Evolutionary conservation across 2,329 filamentous ascomycete genomes (phyloP), one percentile per base, ranked within the genome.

Genomic region (Monosporascus sp.): DNA sequence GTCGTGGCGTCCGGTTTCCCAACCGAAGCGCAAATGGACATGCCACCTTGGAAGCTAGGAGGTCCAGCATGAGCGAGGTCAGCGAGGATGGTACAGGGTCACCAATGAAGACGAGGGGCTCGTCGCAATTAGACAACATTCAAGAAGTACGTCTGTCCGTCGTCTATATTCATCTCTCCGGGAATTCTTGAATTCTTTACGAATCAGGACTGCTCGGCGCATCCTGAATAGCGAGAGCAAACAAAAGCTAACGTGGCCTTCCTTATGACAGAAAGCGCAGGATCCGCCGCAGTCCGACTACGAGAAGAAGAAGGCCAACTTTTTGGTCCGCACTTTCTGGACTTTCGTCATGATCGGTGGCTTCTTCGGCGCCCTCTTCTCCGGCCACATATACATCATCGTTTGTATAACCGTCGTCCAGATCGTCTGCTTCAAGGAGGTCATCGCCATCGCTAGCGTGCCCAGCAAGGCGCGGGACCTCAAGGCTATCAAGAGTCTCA

Each of bases 261-360:
- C 11, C 37, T 43, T 20, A 31, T 44, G 37, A 22, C 52, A 81
- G 76, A 79, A 77, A 61, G 65, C 70, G 11, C 63, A 72, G 8
- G 71, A 76, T 56, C 69, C 73, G 55, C 68, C 62, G 35, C 59
- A 60, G 27, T 60, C 83, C 62, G 94, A 97, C 57, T 97, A 95
- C 71, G 91, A 97, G 69, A 97, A 97, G 83, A 99, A 99, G 75
- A 97, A 96, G 77, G 88, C 91, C 71, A 96, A 94, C 70, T 97
- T 99, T 77, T 89, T 97, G 66, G 96, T 91, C 39, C 87, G 94
- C 65, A 93, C 93, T 51, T 90, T 97, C 79, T 99, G 94, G 94
- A 97, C 90, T 3, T 87, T 99, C 59, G 87, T 96, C 74, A 99
- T 99, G 94, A 96, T 99, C 64, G 88, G 79, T 51, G 82, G 84